Conservation (phyloP, 257 asterid species). For the Vinca minor region DNA sequence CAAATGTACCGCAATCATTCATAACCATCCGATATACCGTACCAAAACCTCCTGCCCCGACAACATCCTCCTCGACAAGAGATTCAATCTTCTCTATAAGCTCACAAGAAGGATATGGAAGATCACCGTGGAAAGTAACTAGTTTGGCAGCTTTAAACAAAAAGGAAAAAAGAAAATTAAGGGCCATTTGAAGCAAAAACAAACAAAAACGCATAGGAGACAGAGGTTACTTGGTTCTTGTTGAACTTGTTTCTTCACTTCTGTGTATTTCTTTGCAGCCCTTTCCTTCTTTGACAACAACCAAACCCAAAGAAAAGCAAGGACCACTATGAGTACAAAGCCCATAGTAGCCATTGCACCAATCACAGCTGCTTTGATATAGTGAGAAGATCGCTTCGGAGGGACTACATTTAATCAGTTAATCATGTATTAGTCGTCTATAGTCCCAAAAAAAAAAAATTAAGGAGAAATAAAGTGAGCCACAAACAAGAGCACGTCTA, state of each 20-base stretch:
- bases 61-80: slow-evolving; percentile 76
- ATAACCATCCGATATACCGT: slow-evolving; percentile 95
- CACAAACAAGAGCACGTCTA: too few species aligned
- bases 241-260: slow-evolving; percentile 77
- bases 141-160: slow-evolving; percentile 63
- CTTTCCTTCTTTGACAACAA: slow-evolving; percentile 74
- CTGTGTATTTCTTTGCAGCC: slow-evolving; percentile 70
- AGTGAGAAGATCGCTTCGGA: slow-evolving; percentile 56
- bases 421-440: slow-evolving; percentile 5
- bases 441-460: too few species aligned
- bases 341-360: slow-evolving; percentile 73
- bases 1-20: slow-evolving; percentile 97
- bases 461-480: too few species aligned
- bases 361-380: slow-evolving; percentile 62
- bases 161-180: background rate
- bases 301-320: slow-evolving; percentile 69
- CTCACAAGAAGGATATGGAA: slow-evolving; percentile 90
- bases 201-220: background rate
- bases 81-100: slow-evolving; percentile 95
- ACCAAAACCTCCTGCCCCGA: slow-evolving; percentile 96
- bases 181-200: too few species aligned
- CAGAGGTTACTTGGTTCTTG: slow-evolving; percentile 64
- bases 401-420: slow-evolving; percentile 36
- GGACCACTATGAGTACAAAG: slow-evolving; percentile 47
- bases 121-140: slow-evolving; percentile 95